Base-by-base conservation (phyloP, 139 green algal genomes). In the Tetradesmus lagerheimii region DNA sequence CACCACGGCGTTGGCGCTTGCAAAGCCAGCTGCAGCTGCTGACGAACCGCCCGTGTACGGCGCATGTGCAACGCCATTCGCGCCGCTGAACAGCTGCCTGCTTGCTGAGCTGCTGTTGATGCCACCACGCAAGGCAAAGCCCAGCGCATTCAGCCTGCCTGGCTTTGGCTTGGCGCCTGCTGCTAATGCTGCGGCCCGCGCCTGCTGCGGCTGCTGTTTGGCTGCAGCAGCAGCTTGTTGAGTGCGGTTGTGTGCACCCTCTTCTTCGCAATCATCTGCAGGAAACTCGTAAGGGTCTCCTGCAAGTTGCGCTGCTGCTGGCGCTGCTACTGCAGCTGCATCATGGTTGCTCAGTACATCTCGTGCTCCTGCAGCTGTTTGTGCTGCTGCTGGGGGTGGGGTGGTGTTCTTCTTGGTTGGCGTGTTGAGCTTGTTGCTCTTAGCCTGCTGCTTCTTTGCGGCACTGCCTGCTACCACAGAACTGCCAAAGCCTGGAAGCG, bases 341-440 rank as follows among this genome's bases (percentile, higher is more conserved):
- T 25, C 23, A 8, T 15, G 80, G 14, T 9, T 25, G 80, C 14
- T 3, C 25, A n/a, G n/a, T n/a, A 29, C 29, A 29, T 16, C 45
- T n/a, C 43, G 12, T 84, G 23, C 34, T 50, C 11, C 31, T 27
- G 34, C 80, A 38, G 29, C 82, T 38, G 34, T 27, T 77, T 35
- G 4, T 34, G 53, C 6, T 35, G 38, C 50, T 37, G 38, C 39
- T 31, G 18, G 66, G 8, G 66, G 29, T 35, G 66, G 29, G 25
- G 29, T 76, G 66, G 29, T 76, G 66, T 76, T 35, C 29, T 53
- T 47, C 80, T 86, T 86, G 80, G 47, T 86, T 15, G 80, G 80
- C 4, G 80, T 86, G 80, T 86, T 86, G 23, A 86, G 80, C 80
- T 86, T 86, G 47, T 31, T 86, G 50, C 14, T 64, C 50, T 64